These are phyloP conservation scores for Kwoniella shandongensis DNA, from an alignment of 768 basidiomycete species.

Conservation along the genomic window DNA sequence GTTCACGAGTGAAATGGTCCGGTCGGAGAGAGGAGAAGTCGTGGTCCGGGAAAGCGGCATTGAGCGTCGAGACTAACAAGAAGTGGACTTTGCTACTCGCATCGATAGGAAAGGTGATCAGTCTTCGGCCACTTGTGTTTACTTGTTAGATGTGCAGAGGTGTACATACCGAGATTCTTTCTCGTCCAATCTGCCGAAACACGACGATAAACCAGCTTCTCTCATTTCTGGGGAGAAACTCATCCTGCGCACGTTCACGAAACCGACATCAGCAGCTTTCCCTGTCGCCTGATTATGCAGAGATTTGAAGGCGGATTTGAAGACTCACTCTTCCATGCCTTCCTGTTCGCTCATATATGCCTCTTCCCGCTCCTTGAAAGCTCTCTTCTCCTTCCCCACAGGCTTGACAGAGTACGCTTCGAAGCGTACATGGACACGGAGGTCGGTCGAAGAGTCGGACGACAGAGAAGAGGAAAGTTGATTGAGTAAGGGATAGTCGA, in stretches of 20 bases:
- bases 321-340: slow-evolving; percentile 51
- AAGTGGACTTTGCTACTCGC: slow-evolving; percentile 73
- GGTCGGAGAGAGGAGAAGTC: slow-evolving; percentile 92
- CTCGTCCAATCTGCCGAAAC: slow-evolving; percentile 88
- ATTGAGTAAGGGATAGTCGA: slow-evolving; percentile 64
- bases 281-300: neutral
- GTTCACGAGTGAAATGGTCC: slow-evolving; percentile 73
- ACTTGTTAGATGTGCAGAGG: neutral
- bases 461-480: slow-evolving; percentile 76
- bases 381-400: slow-evolving; percentile 92
- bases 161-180: slow-evolving; percentile 43
- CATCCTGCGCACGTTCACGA: slow-evolving; percentile 54
- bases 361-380: slow-evolving; percentile 87
- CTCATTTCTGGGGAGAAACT: slow-evolving; percentile 67
- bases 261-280: slow-evolving; percentile 37
- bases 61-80: slow-evolving; percentile 92
- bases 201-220: slow-evolving; percentile 70
- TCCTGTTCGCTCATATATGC: slow-evolving; percentile 74
- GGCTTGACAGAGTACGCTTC: slow-evolving; percentile 98
- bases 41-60: slow-evolving; percentile 95
- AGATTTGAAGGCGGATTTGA: neutral
- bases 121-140: too few relatives aligned
- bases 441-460: slow-evolving; percentile 61
- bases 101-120: neutral
- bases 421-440: slow-evolving; percentile 84